Base-by-base conservation (phyloP, 2,329 filamentous ascomycete genomes). In the Pseudomassariella vexata region DNA sequence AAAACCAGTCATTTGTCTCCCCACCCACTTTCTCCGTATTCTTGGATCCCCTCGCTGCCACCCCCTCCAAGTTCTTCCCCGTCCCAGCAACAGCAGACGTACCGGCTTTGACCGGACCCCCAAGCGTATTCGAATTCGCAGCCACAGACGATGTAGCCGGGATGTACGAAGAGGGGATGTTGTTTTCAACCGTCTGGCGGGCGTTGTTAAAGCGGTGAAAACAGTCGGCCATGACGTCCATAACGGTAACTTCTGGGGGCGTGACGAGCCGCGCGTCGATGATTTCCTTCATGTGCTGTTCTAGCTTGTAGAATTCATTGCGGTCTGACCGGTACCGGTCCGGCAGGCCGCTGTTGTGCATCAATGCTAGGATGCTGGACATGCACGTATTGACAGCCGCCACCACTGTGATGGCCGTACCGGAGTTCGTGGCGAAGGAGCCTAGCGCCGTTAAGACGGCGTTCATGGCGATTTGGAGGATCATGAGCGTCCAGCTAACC, bases 311-410 rank as follows among this genome's bases (percentile, higher is more conserved):
- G 43, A 71, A 73, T 44, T 73, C 66, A 18, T 62, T 57, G 41
- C 62, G 62, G 44, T 73, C 60, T 30, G 62, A 62, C 18, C 68
- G 59, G 40, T 72, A 72, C 6, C 68, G 54, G 38, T 72, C 66
- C 3, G 70, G 69, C 12, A 74, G 46, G 2, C 70, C 70, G 37
- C 66, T 72, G 45, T 73, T 73, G 49, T 73, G 68, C 36, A 74
- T 43, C 11, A 73, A 53, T 3, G 67, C 70, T 5, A 74, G 55
- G 6, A 73, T 44, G 2, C 70, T 70, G 6, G 70, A 65, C 24
- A 63, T 56, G 34, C 69, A 49, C 1, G 70, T 74, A 46, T 72
- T 73, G 36, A 61, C 43, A 5, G 65, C 68, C 1, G 65, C 69
- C 6, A 73, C 59, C n/a, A 63, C 38, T 3, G 69, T 72, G 34